Evolutionary conservation across 306 rosid genomes (phyloP), one percentile per base, ranked within the genome.

Genomic region (Medicago arabica): DNA sequence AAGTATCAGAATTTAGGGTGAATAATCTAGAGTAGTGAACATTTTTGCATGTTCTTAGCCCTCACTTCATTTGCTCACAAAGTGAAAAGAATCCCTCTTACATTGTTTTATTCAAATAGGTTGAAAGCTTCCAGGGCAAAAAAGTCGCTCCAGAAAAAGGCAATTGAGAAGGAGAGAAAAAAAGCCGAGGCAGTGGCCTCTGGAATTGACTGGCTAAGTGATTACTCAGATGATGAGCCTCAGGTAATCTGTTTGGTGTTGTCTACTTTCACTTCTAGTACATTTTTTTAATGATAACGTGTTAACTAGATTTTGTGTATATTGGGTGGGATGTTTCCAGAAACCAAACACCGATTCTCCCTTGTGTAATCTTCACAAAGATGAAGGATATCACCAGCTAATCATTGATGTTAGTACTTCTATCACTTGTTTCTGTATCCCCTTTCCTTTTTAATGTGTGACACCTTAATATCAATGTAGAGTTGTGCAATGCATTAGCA

Each of bases 401-500:
- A 77, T 94, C 53, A 75, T 92, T 47, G 83, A 94, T 85, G 97
- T 92, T 28, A 83, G 97, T 82, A 69, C 82, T 78, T 74, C 81
- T 49, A 69, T 76, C 61, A 65, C 36, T 41, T 63, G n/a, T 53
- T 59, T 69, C 21, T 44, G 18, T 68, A 51, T 74, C 9, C 23
- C 14, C 31, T 77, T 25, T 64, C 19, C 54, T 75, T 62, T 68
- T 61, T 46, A 44, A 51, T 64, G 14, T 18, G 62, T 82, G 78
- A 76, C 72, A 8, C 47, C 16, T 66, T 78, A 43, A 67, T 71
- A 69, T 66, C 58, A 13, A 76, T 77, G 21, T 80, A 59, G 89
- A 92, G 97, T 77, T 95, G 89, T 92, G 98, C 75, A 92, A 87
- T 46, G 88, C 97, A 39, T 78, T 94, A 77, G 95, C 96, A 47